Evolutionary conservation across 169 alveolate species (phyloP).

Genomic region (Miamiensis avidus): DNA sequence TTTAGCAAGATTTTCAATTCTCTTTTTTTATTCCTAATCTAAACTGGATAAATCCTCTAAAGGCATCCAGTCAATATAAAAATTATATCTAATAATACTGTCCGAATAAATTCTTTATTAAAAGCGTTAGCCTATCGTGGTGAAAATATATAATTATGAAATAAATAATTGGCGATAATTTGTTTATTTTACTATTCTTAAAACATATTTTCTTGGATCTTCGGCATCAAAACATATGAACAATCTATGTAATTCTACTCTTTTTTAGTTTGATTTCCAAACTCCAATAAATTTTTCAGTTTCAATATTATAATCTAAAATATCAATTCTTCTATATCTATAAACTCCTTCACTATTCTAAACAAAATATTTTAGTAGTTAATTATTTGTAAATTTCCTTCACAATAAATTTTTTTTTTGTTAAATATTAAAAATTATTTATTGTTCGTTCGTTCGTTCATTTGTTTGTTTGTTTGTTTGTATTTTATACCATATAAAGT

Average conservation of each 20-base stretch:
- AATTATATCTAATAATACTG: constrained; percentile 89
- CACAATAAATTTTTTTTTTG: constrained; percentile 68
- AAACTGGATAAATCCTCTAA: constrained; percentile 87
- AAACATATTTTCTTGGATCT: constrained; percentile 87
- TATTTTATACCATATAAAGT: constrained; percentile 27
- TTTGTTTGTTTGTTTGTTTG: no score
- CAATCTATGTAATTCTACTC: constrained; percentile 79
- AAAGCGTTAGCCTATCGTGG: constrained; percentile 60
- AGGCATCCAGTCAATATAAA: constrained; percentile 90
- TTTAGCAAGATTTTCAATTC: constrained; percentile 32
- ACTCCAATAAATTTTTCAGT: constrained; percentile 21
- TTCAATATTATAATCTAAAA: not conserved
- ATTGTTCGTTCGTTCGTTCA: no score
- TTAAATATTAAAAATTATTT: no score
- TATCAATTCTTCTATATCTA: not conserved
- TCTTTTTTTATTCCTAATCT: constrained; percentile 81
- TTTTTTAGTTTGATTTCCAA: constrained; percentile 50
- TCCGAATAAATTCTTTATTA: constrained; percentile 88
- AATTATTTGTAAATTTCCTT: constrained; percentile 88
- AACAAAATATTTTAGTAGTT: no score
- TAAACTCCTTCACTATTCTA: not conserved
- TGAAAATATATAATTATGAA: no score
- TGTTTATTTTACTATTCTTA: constrained; percentile 65
- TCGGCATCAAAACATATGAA: constrained; percentile 87
- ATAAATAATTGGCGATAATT: not conserved